These are phyloP conservation scores for Entophlyctis luteolus DNA, from an alignment of 192 early-diverging fungal genomes.

Conservation along the genomic window DNA sequence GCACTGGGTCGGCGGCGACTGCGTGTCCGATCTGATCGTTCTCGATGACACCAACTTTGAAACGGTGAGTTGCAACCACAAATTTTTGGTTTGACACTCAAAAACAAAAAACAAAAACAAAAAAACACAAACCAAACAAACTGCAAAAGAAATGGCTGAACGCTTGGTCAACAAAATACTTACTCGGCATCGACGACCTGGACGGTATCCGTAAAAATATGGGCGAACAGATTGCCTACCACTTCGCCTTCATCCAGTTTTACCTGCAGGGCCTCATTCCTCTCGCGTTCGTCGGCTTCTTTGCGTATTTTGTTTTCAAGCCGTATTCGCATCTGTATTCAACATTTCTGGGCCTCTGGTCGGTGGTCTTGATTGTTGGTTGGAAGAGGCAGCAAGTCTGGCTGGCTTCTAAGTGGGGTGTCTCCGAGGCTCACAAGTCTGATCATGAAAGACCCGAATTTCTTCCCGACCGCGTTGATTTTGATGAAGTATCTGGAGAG, in stretches of 20 bases:
- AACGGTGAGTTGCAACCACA: conserved; percentile 39
- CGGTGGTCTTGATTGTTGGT: conserved; percentile 65
- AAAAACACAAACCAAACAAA: conserved; percentile 12
- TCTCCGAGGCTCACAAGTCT: conserved; percentile 52
- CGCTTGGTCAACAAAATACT: conserved; percentile 77
- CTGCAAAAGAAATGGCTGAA: conserved; percentile 80
- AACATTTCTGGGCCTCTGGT: conserved; percentile 52
- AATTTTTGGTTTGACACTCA: background rate
- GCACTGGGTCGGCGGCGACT: conserved; percentile 35
- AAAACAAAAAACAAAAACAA: background rate
- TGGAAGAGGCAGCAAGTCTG: conserved; percentile 78
- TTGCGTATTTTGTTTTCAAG: conserved; percentile 51
- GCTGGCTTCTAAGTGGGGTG: conserved; percentile 75
- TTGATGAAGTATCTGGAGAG: conserved; percentile 74
- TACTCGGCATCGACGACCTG: conserved; percentile 70
- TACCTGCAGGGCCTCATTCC: conserved; percentile 73
- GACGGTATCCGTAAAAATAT: conserved; percentile 71
- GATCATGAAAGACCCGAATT: conserved; percentile 69
- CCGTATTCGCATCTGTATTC: conserved; percentile 66
- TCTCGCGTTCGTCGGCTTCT: conserved; percentile 63
- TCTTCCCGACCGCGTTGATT: conserved; percentile 50
- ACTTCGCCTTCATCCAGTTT: conserved; percentile 92
- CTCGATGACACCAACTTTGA: conserved; percentile 78
- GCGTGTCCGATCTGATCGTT: conserved; percentile 62
- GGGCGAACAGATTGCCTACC: conserved; percentile 88